Percentiles rank a stretch among this genome's conserved stretches.
phyloP scores from a whole-genome alignment of 73 alveolate species.

The Stentor roeselii region DNA sequence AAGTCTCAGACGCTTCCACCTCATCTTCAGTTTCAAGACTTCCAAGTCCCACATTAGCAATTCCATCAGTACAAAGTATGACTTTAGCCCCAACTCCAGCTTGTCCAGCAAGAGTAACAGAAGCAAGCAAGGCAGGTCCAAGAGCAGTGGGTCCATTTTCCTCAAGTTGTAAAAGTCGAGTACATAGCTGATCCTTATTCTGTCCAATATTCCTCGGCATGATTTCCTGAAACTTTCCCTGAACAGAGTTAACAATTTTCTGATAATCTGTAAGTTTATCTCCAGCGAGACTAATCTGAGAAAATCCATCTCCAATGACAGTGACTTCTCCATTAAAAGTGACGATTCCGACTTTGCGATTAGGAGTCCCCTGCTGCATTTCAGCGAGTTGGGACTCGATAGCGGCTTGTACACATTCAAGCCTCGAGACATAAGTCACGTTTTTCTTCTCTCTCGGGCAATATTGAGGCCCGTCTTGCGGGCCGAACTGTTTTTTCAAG shows the following conservation, averaged over 20 bases:
- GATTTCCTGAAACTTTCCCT: slow-evolving; percentile 39
- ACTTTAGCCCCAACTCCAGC: slow-evolving; percentile 87
- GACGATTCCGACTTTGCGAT: slow-evolving; percentile 85
- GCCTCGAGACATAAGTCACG: slow-evolving; percentile 75
- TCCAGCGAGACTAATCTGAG: slow-evolving; percentile 63
- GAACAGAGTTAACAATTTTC: slow-evolving; percentile 39
- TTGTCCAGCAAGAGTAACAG: slow-evolving; percentile 69
- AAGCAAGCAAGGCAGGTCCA: slow-evolving; percentile 86
- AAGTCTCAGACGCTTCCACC: slow-evolving; percentile 38
- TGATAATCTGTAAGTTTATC: slow-evolving; percentile 65
- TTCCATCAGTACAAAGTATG: slow-evolving; percentile 93
- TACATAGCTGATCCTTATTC: slow-evolving; percentile 45
- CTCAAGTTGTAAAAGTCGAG: slow-evolving; percentile 51
- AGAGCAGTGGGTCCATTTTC: slow-evolving; percentile 93
- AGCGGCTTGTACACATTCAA: slow-evolving; percentile 90
- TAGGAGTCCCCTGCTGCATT: slow-evolving; percentile 61
- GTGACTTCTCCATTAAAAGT: slow-evolving; percentile 84
- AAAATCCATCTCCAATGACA: slow-evolving; percentile 85
- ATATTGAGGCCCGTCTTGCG: slow-evolving; percentile 55
- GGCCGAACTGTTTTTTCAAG: slow-evolving; percentile 39
- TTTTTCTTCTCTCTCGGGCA: slow-evolving; percentile 56
- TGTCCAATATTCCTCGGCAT: slow-evolving; percentile 55
- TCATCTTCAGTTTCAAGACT: slow-evolving; percentile 45
- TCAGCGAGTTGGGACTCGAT: slow-evolving; percentile 69
- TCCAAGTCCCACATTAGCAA: slow-evolving; percentile 95